phyloP scores from a whole-genome alignment of 768 basidiomycete genomes.

The Hygrocybe coccinea region DNA sequence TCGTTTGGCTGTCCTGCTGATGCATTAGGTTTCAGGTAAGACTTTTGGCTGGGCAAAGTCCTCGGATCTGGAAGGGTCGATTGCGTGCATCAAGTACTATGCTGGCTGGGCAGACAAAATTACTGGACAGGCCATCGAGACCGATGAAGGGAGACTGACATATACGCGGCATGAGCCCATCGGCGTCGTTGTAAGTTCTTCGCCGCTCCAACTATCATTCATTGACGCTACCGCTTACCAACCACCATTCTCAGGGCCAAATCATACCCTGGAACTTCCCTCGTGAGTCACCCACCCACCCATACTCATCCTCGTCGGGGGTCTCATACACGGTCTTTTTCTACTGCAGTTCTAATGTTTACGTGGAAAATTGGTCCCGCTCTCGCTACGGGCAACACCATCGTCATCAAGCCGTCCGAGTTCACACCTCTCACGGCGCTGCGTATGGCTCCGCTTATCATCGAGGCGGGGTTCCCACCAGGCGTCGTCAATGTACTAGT shows the following conservation, averaged over 20 bases:
- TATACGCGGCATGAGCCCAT: constrained; percentile 63
- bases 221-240: neutral
- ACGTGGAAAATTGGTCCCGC: constrained; percentile 79
- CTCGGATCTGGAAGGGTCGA: constrained; percentile 41
- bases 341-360: constrained; percentile 48
- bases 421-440: constrained; percentile 64
- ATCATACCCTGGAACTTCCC: constrained; percentile 65
- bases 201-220: neutral
- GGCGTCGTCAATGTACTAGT: constrained; percentile 67
- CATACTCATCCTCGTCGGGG: constrained; percentile 6
- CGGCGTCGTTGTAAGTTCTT: constrained; percentile 37
- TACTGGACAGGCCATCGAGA: constrained; percentile 38
- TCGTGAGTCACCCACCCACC: constrained; percentile 27
- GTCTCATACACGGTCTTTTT: neutral
- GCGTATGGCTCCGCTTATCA: constrained; percentile 43
- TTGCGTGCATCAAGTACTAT: constrained; percentile 45
- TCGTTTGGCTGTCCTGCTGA: constrained; percentile 1
- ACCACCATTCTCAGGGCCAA: constrained; percentile 19
- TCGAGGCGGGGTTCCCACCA: constrained; percentile 66
- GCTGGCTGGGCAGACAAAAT: constrained; percentile 57
- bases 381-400: constrained; percentile 73
- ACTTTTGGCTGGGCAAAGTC: constrained; percentile 45
- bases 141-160: constrained; percentile 43
- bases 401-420: constrained; percentile 79
- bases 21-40: constrained; percentile 37